These are phyloP conservation scores for Conticribra weissflogii DNA, from an alignment of 108 stramenopile species.

Conservation along the genomic window DNA sequence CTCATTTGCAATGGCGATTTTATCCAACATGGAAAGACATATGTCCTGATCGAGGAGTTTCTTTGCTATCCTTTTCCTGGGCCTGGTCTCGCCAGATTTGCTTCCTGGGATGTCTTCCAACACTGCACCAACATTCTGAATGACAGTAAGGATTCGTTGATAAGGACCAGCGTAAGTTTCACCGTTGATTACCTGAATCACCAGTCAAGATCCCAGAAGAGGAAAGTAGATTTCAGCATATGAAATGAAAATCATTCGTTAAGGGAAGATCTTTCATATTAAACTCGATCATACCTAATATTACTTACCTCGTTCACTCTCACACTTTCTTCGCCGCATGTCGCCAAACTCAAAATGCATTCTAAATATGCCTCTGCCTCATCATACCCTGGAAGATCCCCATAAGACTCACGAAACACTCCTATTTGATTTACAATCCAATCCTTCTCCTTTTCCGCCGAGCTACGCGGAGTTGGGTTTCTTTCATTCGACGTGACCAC, in stretches of 20 bases:
- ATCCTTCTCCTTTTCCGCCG: constrained; percentile 56
- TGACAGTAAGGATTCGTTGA: constrained; percentile 65
- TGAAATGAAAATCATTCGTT: too few species aligned
- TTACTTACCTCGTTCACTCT: constrained; percentile 61
- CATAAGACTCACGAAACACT: constrained; percentile 70
- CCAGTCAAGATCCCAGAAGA: too few species aligned
- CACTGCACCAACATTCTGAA: constrained; percentile 73
- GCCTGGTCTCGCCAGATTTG: constrained; percentile 19
- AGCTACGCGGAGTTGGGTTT: constrained; percentile 41
- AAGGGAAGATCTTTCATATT: too few species aligned
- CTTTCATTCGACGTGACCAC: not conserved
- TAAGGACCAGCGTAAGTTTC: constrained; percentile 76
- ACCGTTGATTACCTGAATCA: constrained; percentile 56
- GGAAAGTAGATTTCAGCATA: too few species aligned
- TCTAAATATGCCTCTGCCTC: constrained; percentile 83
- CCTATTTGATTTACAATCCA: constrained; percentile 75
- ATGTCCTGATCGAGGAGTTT: constrained; percentile 81
- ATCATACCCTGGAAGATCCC: constrained; percentile 59
- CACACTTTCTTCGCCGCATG: constrained; percentile 78
- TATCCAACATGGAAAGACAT: constrained; percentile 85
- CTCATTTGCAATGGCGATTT: constrained; percentile 53
- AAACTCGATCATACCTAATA: too few species aligned
- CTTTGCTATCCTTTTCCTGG: constrained; percentile 48
- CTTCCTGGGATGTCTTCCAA: constrained; percentile 51
- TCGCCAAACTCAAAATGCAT: constrained; percentile 77